Percentiles rank a stretch among this genome's conserved stretches.
Conservation (phyloP, 768 basidiomycete genomes). For the Psilocybe tampanensis region DNA sequence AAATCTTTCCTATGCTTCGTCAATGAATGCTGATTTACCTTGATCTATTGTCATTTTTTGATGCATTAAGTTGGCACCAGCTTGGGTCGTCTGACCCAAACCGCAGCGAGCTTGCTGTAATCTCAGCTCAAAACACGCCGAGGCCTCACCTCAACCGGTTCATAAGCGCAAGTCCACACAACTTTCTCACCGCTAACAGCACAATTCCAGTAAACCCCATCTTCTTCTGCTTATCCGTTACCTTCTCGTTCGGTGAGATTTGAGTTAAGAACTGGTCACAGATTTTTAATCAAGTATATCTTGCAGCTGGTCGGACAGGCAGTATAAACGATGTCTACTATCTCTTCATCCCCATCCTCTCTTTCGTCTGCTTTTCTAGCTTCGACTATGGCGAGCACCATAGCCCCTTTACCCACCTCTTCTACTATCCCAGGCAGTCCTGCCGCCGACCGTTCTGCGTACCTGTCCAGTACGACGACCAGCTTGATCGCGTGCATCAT, state of each 20-base stretch:
- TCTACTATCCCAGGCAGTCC: slow-evolving; percentile 9
- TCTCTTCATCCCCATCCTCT: background rate
- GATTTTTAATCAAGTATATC: background rate
- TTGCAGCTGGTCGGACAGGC: slow-evolving; percentile 9
- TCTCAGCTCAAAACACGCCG: slow-evolving; percentile 1
- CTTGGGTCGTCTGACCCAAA: background rate
- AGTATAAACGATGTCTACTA: background rate
- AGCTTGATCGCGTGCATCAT: slow-evolving; percentile 37
- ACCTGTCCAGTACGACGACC: slow-evolving; percentile 37
- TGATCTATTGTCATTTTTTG: background rate
- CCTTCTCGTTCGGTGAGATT: slow-evolving; percentile 8
- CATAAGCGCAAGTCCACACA: background rate
- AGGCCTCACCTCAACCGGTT: background rate
- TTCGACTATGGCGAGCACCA: background rate
- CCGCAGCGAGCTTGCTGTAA: background rate
- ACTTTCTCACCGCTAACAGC: background rate
- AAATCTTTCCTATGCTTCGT: background rate
- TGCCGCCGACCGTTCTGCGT: slow-evolving; percentile 20
- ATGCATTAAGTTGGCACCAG: no score
- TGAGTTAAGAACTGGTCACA: background rate
- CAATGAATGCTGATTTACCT: background rate
- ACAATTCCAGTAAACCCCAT: background rate
- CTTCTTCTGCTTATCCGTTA: background rate
- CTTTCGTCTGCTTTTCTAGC: background rate
- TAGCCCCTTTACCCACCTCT: background rate